Conservation (phyloP, 352 stramenopile genomes). For the Phytophthora quininea region DNA sequence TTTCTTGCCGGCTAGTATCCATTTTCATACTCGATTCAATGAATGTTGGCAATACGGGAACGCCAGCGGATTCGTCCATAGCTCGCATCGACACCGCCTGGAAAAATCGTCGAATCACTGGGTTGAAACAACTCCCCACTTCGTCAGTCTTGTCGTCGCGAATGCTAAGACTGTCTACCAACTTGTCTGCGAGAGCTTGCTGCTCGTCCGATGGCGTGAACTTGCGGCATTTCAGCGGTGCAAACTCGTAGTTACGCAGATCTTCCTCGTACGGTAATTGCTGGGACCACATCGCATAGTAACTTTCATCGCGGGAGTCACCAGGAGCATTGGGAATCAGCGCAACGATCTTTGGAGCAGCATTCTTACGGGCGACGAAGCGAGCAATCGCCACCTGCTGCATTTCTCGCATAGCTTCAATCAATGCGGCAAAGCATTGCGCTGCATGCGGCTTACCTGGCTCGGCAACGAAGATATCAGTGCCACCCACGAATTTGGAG, state of each 20-base stretch:
- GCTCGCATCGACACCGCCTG: conserved; percentile 63
- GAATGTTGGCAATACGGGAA: conserved; percentile 61
- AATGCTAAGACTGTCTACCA: conserved; percentile 80
- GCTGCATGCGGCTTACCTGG: conserved; percentile 69
- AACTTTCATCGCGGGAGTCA: conserved; percentile 40
- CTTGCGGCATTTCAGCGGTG: conserved; percentile 62
- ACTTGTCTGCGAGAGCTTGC: conserved; percentile 61
- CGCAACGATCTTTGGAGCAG: conserved; percentile 75
- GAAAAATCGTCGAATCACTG: conserved; percentile 76
- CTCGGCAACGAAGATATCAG: conserved; percentile 81
- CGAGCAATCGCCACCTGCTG: conserved; percentile 73
- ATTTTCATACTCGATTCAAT: conserved; percentile 71
- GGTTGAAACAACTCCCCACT: conserved; percentile 71
- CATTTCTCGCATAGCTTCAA: conserved; percentile 68
- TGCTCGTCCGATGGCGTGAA: conserved; percentile 58
- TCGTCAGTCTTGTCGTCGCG: conserved; percentile 66
- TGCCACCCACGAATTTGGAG: conserved; percentile 64
- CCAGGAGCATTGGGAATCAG: conserved; percentile 64
- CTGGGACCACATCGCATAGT: conserved; percentile 76
- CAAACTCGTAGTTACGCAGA: conserved; percentile 79
- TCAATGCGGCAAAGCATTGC: conserved; percentile 61
- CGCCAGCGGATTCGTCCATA: conserved; percentile 48
- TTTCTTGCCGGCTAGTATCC: conserved; percentile 48
- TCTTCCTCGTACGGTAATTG: conserved; percentile 85
- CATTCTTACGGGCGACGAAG: conserved; percentile 82